Base-by-base conservation (phyloP, 257 asterid genomes). In the Eucommia ulmoides region DNA sequence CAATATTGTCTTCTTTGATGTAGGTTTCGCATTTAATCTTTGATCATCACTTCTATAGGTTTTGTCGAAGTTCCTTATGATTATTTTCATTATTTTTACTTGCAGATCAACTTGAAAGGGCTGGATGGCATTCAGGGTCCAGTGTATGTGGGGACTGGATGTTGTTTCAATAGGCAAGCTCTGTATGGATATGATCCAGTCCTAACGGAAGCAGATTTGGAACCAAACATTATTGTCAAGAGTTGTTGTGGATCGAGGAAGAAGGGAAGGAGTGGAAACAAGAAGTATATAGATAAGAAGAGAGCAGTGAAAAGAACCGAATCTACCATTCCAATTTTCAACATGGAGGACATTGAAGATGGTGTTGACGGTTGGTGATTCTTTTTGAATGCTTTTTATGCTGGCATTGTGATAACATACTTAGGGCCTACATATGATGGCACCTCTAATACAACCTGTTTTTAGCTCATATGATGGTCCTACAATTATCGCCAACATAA, bases 171-270 rank as follows among this genome's bases (percentile, higher is more conserved):
- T 22, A 63, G 81, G 55, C 81, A 69, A 66, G 74, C 77, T 22
- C 51, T 74, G 19, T 74, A 74, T 46, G 81, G 79, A 47, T 75
- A 75, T 54, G 82, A 75, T 53, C 82, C 82, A 14, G 76, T 71
- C 53, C 65, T 75, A 20, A 71, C 82, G 0, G 82, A 74, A 68
- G 82, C 61, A 57, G 86, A 78, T 69, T 45, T 78, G 57, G 80
- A 72, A 46, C 86, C 86, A 45, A 74, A 71, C 45, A 74, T 78
- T 47, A 65, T 78, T 48, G 74, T 78, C 58, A 78, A 66, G 62
- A 73, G 87, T 65, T 78, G 87, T 64, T 78, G 83, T 55, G 82
- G 82, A 24, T 52, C 82, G 26, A 69, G 87, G 57, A 78, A 72
- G 67, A 75, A 75, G 65, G 75, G 68, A 5, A 60, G 51, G 55